Percentiles rank a stretch among this genome's conserved stretches.
Evolutionary conservation across 2,329 filamentous ascomycete genomes (phyloP).

Genomic region (Phyllosticta paracitricarpa): DNA sequence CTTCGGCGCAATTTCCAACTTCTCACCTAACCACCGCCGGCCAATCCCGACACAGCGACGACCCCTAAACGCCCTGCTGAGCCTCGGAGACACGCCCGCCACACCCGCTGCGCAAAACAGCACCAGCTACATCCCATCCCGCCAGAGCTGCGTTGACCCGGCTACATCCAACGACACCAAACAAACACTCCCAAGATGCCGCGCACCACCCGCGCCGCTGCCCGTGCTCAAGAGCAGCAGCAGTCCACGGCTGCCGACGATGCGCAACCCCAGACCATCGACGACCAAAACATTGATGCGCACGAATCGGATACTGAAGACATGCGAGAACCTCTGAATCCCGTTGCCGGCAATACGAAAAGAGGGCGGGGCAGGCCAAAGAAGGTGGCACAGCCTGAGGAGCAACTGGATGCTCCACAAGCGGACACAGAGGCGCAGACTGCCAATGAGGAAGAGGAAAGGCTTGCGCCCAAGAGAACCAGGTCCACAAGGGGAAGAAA

Average conservation of each 20-base stretch:
- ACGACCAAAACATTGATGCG: not conserved
- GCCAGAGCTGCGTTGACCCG: not conserved
- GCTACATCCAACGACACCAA: not conserved
- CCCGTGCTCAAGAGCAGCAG: slow-evolving; percentile 5
- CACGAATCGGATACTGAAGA: not conserved
- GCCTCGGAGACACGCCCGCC: not conserved
- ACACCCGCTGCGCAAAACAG: not conserved
- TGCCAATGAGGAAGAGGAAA: slow-evolving; percentile 5
- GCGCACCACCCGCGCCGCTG: slow-evolving; percentile 10
- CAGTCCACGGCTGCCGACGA: slow-evolving; percentile 1
- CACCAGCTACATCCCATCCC: not conserved
- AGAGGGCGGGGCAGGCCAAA: not conserved
- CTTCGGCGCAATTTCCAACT: not conserved
- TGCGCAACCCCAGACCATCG: not conserved
- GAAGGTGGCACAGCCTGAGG: slow-evolving; percentile 3
- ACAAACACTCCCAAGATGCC: slow-evolving; percentile 2
- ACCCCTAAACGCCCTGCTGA: not conserved
- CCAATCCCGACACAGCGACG: not conserved
- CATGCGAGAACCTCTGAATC: slow-evolving; percentile 3
- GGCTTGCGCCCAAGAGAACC: not conserved
- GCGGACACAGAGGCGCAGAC: not conserved
- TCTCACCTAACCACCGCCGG: not conserved
- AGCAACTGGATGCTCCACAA: not conserved
- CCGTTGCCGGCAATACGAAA: not conserved
- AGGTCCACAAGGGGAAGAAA: slow-evolving; percentile 6